phyloP scores from a whole-genome alignment of 2,329 filamentous ascomycete genomes.

The Lasiodiplodia sp. region DNA sequence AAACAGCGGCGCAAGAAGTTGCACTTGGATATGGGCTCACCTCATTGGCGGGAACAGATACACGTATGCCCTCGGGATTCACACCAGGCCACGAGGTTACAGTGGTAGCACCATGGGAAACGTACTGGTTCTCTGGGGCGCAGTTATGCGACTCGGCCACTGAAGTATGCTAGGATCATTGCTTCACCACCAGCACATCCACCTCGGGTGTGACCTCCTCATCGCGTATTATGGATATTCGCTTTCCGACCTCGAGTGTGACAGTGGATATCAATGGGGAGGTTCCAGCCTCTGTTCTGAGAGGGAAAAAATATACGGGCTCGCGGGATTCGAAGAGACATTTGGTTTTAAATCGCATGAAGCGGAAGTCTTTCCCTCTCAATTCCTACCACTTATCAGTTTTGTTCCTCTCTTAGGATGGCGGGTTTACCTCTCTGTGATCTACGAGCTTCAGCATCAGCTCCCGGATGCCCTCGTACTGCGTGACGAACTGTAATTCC shows the following conservation, averaged over 20 bases:
- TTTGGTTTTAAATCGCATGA: background rate
- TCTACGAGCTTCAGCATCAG: background rate
- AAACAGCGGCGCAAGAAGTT: background rate
- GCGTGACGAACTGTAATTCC: slow-evolving; percentile 4
- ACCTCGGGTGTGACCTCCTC: slow-evolving; percentile 7
- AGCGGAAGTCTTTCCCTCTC: slow-evolving; percentile 12
- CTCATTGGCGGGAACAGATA: background rate
- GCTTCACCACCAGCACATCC: slow-evolving; percentile 4
- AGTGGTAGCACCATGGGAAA: background rate
- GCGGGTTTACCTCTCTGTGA: background rate
- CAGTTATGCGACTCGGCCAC: background rate
- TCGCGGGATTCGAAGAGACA: slow-evolving; percentile 1
- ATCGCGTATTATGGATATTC: slow-evolving; percentile 1
- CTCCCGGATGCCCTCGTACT: background rate
- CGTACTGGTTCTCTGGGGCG: background rate
- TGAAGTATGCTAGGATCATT: background rate
- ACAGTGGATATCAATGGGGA: background rate
- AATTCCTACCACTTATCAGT: slow-evolving; percentile 1
- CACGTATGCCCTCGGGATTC: background rate
- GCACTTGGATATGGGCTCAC: background rate
- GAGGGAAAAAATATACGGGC: slow-evolving; percentile 6
- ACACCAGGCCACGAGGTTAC: background rate
- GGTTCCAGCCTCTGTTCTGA: background rate
- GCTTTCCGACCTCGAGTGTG: background rate
- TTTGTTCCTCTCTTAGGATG: background rate